Evolutionary conservation across 371 early-diverging fungal genomes (phyloP).

Genomic region (Actinomortierella wolfii): DNA sequence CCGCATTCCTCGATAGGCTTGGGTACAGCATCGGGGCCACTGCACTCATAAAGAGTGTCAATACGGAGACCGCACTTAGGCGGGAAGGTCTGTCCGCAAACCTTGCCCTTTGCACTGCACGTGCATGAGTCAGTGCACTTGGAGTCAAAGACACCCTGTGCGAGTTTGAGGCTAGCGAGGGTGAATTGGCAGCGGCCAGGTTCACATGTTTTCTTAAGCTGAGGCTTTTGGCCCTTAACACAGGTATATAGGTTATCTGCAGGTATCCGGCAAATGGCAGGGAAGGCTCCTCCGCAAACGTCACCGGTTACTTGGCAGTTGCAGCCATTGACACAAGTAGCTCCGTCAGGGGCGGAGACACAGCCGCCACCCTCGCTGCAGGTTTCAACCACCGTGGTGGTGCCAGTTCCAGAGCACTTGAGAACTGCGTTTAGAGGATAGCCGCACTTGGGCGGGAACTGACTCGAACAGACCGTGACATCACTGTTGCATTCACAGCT

Average conservation of each 20-base stretch:
- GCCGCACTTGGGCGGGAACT: conserved; percentile 9
- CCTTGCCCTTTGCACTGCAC: conserved; percentile 1
- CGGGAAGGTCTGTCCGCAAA: conserved; percentile 7
- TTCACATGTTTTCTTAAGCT: neutral
- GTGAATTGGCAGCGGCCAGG: conserved; percentile 6
- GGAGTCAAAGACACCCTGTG: conserved; percentile 3
- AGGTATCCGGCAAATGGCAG: conserved; percentile 4
- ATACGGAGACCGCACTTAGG: conserved; percentile 3
- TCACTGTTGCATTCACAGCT: conserved; percentile 9
- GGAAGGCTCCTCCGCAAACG: conserved; percentile 16
- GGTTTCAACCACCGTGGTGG: neutral
- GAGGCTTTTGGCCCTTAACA: conserved; percentile 5
- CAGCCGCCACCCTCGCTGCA: conserved; percentile 5
- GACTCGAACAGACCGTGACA: neutral
- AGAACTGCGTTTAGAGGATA: conserved; percentile 5
- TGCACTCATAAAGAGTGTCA: conserved; percentile 8
- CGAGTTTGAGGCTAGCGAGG: neutral
- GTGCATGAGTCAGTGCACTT: conserved; percentile 4
- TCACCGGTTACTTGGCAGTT: conserved; percentile 10
- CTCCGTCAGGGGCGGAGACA: conserved; percentile 6
- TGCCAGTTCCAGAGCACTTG: conserved; percentile 5
- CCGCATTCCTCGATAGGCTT: neutral
- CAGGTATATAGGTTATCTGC: conserved; percentile 5
- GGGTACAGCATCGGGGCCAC: neutral
- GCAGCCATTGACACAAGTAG: conserved; percentile 12